These are phyloP conservation scores for Afroboletus lepidellus DNA, from an alignment of 1,284 basidiomycete genomes.

Conservation along the genomic window DNA sequence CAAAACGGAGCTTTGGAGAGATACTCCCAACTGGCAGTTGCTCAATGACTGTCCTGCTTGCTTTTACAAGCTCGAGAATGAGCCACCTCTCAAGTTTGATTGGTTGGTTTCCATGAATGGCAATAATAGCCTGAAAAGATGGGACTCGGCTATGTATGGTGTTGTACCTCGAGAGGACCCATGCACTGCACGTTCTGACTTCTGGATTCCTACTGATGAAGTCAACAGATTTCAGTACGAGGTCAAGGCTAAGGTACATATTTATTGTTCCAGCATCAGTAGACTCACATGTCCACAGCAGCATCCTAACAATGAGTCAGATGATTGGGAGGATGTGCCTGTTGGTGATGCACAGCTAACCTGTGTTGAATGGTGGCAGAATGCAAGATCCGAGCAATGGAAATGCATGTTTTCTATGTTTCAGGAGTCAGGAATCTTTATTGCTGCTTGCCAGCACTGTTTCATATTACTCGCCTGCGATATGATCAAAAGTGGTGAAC, in stretches of 20 bases:
- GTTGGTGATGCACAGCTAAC: neutral
- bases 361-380: neutral
- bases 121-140: neutral
- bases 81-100: neutral
- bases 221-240: neutral
- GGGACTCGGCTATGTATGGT: neutral
- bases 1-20: neutral
- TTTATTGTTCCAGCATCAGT: too few species aligned
- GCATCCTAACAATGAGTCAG: too few species aligned
- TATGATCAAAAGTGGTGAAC: constrained; percentile 16
- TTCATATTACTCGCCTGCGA: constrained; percentile 9
- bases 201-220: neutral
- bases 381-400: neutral
- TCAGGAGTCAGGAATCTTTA: neutral
- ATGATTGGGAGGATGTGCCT: too few species aligned
- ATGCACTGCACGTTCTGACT: neutral
- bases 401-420: neutral
- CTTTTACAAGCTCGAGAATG: neutral
- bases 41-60: neutral
- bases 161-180: neutral
- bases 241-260: neutral
- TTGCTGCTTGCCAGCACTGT: neutral
- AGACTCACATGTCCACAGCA: too few species aligned
- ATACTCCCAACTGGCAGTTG: neutral
- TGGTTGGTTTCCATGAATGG: neutral